These are phyloP conservation scores for Pulveroboletus sp. DNA, from an alignment of 768 basidiomycete species.

Conservation along the genomic window DNA sequence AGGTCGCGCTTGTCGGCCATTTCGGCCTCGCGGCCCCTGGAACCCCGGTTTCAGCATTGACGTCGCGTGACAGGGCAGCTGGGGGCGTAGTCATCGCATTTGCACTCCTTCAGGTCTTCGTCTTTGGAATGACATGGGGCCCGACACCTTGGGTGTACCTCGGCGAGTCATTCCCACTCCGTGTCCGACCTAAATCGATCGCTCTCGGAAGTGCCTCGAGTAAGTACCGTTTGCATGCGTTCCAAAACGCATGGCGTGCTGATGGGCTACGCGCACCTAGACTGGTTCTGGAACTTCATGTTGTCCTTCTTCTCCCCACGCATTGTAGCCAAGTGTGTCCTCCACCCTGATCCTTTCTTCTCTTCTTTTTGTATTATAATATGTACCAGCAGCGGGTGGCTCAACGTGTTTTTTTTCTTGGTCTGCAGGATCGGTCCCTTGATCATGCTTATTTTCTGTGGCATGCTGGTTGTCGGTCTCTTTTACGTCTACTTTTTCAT, in stretches of 20 bases:
- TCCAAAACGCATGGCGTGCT: not conserved
- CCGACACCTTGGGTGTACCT: conserved; percentile 74
- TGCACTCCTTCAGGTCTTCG: conserved; percentile 71
- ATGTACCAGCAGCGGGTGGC: not conserved
- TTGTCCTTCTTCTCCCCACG: conserved; percentile 68
- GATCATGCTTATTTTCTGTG: conserved; percentile 73
- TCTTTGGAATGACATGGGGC: conserved; percentile 73
- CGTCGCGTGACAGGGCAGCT: conserved; percentile 52
- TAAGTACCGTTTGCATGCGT: conserved; percentile 14
- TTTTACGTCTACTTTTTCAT: conserved; percentile 72
- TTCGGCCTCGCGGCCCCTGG: conserved; percentile 52
- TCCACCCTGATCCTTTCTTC: not conserved
- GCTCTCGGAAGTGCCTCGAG: conserved; percentile 65
- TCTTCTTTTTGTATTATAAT: not conserved
- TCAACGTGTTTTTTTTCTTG: not conserved
- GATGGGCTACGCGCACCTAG: conserved; percentile 19
- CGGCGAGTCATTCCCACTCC: conserved; percentile 77
- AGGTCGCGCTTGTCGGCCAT: conserved; percentile 72
- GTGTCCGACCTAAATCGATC: conserved; percentile 73
- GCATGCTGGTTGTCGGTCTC: conserved; percentile 64
- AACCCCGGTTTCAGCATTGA: conserved; percentile 45
- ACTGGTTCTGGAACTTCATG: conserved; percentile 75
- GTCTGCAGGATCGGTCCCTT: conserved; percentile 58
- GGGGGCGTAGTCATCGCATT: conserved; percentile 70
- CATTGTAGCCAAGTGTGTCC: conserved; percentile 49